Conservation (phyloP, 176 grass and related monocot species). For the Zoysia japonica region DNA sequence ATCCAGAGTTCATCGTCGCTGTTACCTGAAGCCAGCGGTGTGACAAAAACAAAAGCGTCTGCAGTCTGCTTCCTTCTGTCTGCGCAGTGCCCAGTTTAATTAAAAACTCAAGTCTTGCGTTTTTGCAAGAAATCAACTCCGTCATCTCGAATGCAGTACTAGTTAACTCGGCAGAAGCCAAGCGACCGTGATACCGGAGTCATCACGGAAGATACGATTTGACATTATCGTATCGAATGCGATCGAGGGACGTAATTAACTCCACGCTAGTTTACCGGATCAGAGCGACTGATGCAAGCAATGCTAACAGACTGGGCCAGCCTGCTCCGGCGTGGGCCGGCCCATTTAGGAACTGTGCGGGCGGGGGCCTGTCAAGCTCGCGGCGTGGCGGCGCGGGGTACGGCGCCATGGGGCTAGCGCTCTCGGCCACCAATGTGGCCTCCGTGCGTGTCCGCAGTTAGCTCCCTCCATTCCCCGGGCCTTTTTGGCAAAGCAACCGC, state of each 20-base stretch:
- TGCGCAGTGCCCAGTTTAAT: neutral
- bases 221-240: neutral
- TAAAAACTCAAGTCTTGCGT: neutral
- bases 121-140: slow-evolving; percentile 2
- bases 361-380: too few species aligned
- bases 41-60: neutral
- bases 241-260: neutral
- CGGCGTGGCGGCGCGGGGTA: too few species aligned
- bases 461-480: neutral
- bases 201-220: slow-evolving; percentile 33
- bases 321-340: too few species aligned
- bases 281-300: neutral
- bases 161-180: neutral
- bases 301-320: neutral
- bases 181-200: neutral
- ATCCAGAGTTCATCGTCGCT: neutral
- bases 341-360: too few species aligned
- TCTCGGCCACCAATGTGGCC: too few species aligned
- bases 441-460: too few species aligned
- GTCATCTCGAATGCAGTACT: neutral
- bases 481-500: slow-evolving; percentile 48
- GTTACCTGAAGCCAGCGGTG: neutral
- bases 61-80: neutral
- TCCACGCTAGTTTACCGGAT: slow-evolving; percentile 20
- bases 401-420: too few species aligned